Percentiles rank a stretch among this genome's conserved stretches.
phyloP scores from a whole-genome alignment of 345 rosid genomes.

The Eucalyptus microcorys region DNA sequence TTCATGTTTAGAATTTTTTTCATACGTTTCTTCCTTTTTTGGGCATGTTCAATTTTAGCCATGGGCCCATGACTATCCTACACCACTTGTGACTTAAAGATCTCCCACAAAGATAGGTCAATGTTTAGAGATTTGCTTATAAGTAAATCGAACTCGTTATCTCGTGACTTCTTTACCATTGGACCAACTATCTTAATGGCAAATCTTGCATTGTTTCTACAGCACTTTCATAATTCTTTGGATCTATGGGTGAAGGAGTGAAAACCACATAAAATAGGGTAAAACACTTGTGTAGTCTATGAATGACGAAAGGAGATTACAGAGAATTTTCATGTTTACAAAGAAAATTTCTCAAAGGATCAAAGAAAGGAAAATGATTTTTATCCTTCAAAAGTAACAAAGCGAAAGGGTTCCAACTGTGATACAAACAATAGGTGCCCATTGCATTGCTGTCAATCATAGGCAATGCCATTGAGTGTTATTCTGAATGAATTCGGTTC shows the following conservation, averaged over 20 bases:
- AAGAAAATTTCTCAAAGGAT: not conserved
- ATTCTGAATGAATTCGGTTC: not conserved
- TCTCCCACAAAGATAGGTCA: not conserved
- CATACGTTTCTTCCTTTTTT: not conserved
- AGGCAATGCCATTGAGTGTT: not conserved
- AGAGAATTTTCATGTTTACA: not conserved
- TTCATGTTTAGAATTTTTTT: too few species aligned
- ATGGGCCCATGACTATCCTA: not conserved
- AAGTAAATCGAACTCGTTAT: not conserved
- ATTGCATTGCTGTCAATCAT: not conserved
- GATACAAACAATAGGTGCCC: not conserved
- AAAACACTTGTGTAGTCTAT: not conserved
- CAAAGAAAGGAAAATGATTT: not conserved
- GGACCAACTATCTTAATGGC: not conserved
- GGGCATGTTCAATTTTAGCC: not conserved
- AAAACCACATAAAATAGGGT: not conserved
- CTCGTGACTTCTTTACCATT: too few species aligned
- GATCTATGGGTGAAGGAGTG: not conserved
- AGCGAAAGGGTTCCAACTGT: not conserved
- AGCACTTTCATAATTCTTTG: not conserved
- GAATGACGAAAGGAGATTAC: not conserved
- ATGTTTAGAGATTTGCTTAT: not conserved
- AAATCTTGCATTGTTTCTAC: not conserved
- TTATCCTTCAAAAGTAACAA: not conserved
- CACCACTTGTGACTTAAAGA: not conserved